Evolutionary conservation across 805 yeast genomes (phyloP).

Genomic region (Diddensiella santjacobensis): DNA sequence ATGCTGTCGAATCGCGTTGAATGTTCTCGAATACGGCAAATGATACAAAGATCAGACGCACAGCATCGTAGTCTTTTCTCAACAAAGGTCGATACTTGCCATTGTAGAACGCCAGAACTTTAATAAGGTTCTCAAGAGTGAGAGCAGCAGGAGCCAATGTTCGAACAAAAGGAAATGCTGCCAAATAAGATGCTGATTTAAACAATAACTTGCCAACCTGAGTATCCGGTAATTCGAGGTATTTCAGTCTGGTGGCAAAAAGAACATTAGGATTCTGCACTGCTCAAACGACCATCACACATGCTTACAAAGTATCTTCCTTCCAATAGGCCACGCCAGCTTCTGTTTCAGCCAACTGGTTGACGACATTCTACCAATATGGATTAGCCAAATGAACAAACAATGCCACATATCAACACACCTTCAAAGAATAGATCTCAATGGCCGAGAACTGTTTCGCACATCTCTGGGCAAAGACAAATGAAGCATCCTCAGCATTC

Average conservation of each 20-base stretch:
- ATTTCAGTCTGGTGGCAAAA: slow-evolving; percentile 18
- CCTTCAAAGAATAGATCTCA: slow-evolving; percentile 36
- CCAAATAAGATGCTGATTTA: slow-evolving; percentile 41
- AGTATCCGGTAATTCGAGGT: slow-evolving; percentile 37
- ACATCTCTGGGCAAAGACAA: slow-evolving; percentile 33
- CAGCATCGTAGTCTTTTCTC: slow-evolving; percentile 37
- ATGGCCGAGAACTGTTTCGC: slow-evolving; percentile 34
- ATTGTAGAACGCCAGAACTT: slow-evolving; percentile 43
- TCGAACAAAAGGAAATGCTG: slow-evolving; percentile 48
- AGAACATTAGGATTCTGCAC: neutral
- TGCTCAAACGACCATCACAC: neutral
- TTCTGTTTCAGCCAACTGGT: slow-evolving; percentile 21
- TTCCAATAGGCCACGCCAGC: slow-evolving; percentile 26
- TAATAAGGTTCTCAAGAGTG: slow-evolving; percentile 40
- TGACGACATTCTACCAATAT: slow-evolving; percentile 9
- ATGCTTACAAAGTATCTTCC: slow-evolving; percentile 21
- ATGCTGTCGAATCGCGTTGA: neutral
- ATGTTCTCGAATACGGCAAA: slow-evolving; percentile 31
- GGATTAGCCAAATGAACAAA: neutral
- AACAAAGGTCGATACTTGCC: slow-evolving; percentile 41
- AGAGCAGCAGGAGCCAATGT: slow-evolving; percentile 33
- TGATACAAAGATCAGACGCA: slow-evolving; percentile 47
- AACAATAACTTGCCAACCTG: slow-evolving; percentile 37
- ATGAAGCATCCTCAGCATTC: slow-evolving; percentile 27
- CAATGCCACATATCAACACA: slow-evolving; percentile 7